Base-by-base conservation (phyloP, 2,329 filamentous ascomycete species). In the Capronia epimyces region DNA sequence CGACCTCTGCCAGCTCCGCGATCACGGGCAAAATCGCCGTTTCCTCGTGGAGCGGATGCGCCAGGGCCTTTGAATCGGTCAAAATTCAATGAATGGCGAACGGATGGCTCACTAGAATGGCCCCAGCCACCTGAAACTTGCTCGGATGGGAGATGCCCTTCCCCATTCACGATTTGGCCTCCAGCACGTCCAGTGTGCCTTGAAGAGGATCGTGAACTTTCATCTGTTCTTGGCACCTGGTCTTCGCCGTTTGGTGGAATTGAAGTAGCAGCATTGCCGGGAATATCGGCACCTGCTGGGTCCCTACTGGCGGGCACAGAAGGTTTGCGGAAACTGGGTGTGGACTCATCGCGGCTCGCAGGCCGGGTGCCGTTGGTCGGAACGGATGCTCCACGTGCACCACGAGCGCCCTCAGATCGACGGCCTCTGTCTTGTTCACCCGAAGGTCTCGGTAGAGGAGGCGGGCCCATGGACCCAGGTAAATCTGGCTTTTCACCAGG, bases 351-450 rank as follows among this genome's bases (percentile, higher is more conserved):
- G 6, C 61, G 57, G 52, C 65, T 71, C 25, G 63, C 63, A 12
- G 67, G 66, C 43, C 69, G 66, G 45, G 64, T 61, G 8, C 64
- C 57, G 41, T 65, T 68, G 5, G 67, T 67, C 43, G 70, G 67
- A n/a, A 69, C 60, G 31, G 69, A 71, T 46, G 66, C 66, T 20
- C 69, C 69, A 41, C 69, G 68, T 45, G 56, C 58, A 45, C 65
- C 62, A 58, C 63, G 66, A 22, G 65, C 55, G 20, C 48, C 55
- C 24, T 52, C 58, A 13, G 50, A 31, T 45, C 46, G 54, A 25
- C 60, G 52, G 18, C 61, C 61, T 22, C 60, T 49, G 43, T 62
- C 58, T 42, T 62, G 56, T 46, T 62, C 59, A 34, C 49, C 53
- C 24, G 49, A 46, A 29, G 49, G 53, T 42, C 51, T 59, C 9